A percentile compares a stretch with the other conserved stretches of the same genome.
These are phyloP conservation scores for Candida nemodendra DNA, from an alignment of 805 yeast species.

Conservation along the genomic window DNA sequence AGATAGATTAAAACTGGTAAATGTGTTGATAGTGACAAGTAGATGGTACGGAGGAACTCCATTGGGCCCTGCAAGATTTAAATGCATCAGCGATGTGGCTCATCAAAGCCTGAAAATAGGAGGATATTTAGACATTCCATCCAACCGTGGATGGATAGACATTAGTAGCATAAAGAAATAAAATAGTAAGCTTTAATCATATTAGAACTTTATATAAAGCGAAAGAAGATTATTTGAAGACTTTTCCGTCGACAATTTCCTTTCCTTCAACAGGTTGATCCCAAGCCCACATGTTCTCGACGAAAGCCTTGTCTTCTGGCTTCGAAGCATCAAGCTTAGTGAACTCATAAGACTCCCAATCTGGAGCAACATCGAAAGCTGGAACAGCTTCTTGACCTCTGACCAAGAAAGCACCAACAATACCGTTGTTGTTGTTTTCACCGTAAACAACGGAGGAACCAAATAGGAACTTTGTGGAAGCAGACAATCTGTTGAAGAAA, in stretches of 20 bases:
- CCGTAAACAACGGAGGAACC: slow-evolving; percentile 95
- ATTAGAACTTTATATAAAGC: background rate
- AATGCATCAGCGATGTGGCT: slow-evolving; percentile 60
- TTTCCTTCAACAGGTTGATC: slow-evolving; percentile 86
- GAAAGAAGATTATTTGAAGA: slow-evolving; percentile 65
- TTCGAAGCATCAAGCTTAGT: slow-evolving; percentile 77
- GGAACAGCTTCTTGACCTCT: slow-evolving; percentile 91
- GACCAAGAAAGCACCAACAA: slow-evolving; percentile 88
- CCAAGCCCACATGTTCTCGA: slow-evolving; percentile 97
- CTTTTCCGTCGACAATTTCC: slow-evolving; percentile 97
- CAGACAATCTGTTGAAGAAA: slow-evolving; percentile 92
- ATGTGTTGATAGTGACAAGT: slow-evolving; percentile 65
- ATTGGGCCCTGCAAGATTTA: slow-evolving; percentile 68
- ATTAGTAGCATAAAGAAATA: background rate
- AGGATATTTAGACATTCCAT: slow-evolving; percentile 22
- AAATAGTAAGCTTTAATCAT: background rate
- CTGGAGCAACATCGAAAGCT: slow-evolving; percentile 98
- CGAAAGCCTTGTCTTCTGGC: slow-evolving; percentile 72
- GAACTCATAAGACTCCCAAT: slow-evolving; percentile 93
- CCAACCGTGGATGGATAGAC: slow-evolving; percentile 6
- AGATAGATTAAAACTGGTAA: slow-evolving; percentile 46
- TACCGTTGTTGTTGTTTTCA: slow-evolving; percentile 98
- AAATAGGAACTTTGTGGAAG: slow-evolving; percentile 89
- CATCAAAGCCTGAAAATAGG: slow-evolving; percentile 47
- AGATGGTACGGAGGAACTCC: slow-evolving; percentile 84